Evolutionary conservation across 495 filamentous ascomycete genomes (phyloP), one percentile per base, ranked within the genome.

Genomic region (Durotheca rogersii): DNA sequence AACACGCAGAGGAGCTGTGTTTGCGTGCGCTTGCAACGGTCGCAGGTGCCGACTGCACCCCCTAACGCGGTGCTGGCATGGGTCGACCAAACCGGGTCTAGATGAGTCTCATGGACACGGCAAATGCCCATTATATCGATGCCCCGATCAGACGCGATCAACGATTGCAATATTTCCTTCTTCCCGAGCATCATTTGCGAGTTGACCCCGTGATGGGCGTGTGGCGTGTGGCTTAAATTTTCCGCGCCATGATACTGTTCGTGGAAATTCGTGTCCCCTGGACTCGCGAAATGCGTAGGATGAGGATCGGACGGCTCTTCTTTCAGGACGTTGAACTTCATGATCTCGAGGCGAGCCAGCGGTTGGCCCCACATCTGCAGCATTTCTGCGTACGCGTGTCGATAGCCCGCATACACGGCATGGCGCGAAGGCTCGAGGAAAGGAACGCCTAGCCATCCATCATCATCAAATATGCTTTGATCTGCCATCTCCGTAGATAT

Each of bases 341-440:
- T 72, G 15, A 96, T 80, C 67, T 96, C 89, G 5, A 89, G 80
- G 12, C 86, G 77, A 21, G 84, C 77, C 3, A 88, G 73, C 0
- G 86, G 84, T 6, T 92, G 73, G n/a, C 80, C 78, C 91, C 92
- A 96, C 47, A 86, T 80, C 34, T 81, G 84, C 1, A 96, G 75
- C 56, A 94, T 77, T 51, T 92, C 79, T 7, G 92, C 88, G 62
- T 96, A 96, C 29, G 82, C 75, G 41, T 80, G 78, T 12, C 91
- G 82, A 67, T 94, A 96, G 33, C 79, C 77, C 6, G 70, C 71
- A 57, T 89, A 91, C 4, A 84, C 64, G 23, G 71, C 61, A 34
- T 77, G 67, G 32, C 81, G 80, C 23, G 70, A 75, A 4, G 76
- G 77, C 45, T 95, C 84, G 5, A 95, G 75, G 18, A 96, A 74